Percentiles rank a stretch among this genome's conserved stretches.
Conservation (phyloP, 805 yeast species). For the Candida easanensis region DNA sequence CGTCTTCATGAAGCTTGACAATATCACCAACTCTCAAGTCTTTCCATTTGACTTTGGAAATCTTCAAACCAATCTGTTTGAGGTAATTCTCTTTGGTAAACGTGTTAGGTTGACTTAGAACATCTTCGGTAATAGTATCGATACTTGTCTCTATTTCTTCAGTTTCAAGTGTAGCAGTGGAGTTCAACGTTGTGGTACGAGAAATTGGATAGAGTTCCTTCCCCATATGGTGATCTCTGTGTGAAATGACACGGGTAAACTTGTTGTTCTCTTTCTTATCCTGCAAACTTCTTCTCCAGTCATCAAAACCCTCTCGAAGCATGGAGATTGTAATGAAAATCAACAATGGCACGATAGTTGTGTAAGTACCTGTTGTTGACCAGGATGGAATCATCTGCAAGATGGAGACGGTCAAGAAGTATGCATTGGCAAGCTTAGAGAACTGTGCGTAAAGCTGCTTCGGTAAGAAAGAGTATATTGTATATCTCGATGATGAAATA, state of each 20-base stretch:
- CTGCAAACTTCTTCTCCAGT: constrained; percentile 78
- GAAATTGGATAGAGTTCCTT: background rate
- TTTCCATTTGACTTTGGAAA: constrained; percentile 55
- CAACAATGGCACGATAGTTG: constrained; percentile 86
- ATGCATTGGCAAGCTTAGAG: constrained; percentile 87
- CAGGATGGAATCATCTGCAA: constrained; percentile 95
- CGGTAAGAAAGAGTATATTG: constrained; percentile 77
- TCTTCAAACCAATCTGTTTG: constrained; percentile 19
- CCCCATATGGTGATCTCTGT: constrained; percentile 17
- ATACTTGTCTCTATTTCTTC: background rate
- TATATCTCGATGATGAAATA: constrained; percentile 86
- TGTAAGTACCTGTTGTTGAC: constrained; percentile 95
- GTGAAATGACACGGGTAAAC: constrained; percentile 38
- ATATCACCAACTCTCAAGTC: constrained; percentile 86
- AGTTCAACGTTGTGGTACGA: constrained; percentile 10
- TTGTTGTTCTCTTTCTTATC: constrained; percentile 83
- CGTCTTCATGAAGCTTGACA: constrained; percentile 68
- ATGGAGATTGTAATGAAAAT: constrained; percentile 88
- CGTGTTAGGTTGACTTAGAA: constrained; percentile 22
- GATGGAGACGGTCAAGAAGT: constrained; percentile 85
- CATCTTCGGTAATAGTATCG: constrained; percentile 6
- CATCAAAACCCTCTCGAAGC: constrained; percentile 91
- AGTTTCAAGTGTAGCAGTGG: constrained; percentile 14
- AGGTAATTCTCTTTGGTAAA: constrained; percentile 30
- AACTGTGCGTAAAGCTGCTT: constrained; percentile 88